Evolutionary conservation across 148 eudicot species (phyloP).

Genomic region (Camellia lanceoleosa): DNA sequence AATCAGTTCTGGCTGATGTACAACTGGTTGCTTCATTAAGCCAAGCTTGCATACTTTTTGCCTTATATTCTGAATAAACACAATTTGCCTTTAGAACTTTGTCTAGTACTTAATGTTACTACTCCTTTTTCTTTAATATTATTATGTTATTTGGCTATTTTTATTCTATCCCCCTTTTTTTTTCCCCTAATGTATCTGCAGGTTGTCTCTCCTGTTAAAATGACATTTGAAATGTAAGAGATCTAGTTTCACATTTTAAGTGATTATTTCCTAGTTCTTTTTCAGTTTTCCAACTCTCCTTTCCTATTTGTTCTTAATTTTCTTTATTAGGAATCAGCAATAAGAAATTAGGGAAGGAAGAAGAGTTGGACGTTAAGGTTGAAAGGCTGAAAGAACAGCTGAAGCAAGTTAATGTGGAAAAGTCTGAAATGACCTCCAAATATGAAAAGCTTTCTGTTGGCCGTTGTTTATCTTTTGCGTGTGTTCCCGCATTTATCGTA

Average conservation of each 20-base stretch:
- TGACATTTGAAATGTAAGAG: slow-evolving; percentile 93
- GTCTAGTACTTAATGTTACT: neutral
- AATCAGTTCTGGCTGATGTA: too few relatives aligned
- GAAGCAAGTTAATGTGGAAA: slow-evolving; percentile 67
- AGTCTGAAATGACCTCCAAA: slow-evolving; percentile 74
- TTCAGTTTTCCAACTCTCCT: neutral
- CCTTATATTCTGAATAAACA: too few relatives aligned
- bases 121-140: neutral
- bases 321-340: slow-evolving; percentile 19
- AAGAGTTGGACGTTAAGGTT: slow-evolving; percentile 56
- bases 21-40: too few relatives aligned
- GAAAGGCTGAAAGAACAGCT: slow-evolving; percentile 72
- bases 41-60: too few relatives aligned
- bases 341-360: slow-evolving; percentile 40
- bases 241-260: neutral
- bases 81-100: neutral
- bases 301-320: neutral
- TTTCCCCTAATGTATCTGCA: slow-evolving; percentile 28
- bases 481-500: too few relatives aligned
- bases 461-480: too few relatives aligned
- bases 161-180: neutral
- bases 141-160: neutral
- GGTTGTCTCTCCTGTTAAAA: slow-evolving; percentile 94
- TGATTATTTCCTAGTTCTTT: neutral
- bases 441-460: slow-evolving; percentile 70